Percentiles rank a stretch among this genome's conserved stretches.
Evolutionary conservation across 1,139 yeast species (phyloP).

Genomic region (Candida freyschussii): DNA sequence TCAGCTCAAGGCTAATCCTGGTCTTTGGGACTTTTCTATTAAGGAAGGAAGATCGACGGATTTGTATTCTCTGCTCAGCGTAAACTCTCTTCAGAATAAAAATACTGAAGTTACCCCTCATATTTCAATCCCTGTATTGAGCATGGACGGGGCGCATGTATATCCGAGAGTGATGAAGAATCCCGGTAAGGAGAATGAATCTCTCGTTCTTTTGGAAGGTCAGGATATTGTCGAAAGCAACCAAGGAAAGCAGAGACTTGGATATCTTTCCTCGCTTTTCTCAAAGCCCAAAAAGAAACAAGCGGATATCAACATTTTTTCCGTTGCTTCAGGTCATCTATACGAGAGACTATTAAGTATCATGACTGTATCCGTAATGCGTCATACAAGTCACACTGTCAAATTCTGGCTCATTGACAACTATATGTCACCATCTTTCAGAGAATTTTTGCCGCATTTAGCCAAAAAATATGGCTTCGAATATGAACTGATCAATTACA

Average conservation of each 20-base stretch:
- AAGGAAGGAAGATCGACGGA: conserved; percentile 39
- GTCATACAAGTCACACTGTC: conserved; percentile 55
- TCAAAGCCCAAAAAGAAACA: conserved; percentile 23
- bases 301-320: conserved; percentile 74
- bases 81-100: conserved; percentile 18
- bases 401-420: conserved; percentile 89
- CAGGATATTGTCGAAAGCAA: conserved; percentile 7
- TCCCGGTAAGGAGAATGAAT: conserved; percentile 36
- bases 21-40: conserved; percentile 50
- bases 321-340: conserved; percentile 74
- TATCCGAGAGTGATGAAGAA: conserved; percentile 43
- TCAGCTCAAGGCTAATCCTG: conserved; percentile 68
- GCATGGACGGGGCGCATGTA: conserved; percentile 42
- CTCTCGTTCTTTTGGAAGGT: conserved; percentile 27
- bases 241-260: conserved; percentile 2
- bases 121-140: conserved; percentile 32
- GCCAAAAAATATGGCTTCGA: conserved; percentile 45
- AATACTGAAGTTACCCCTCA: conserved; percentile 8
- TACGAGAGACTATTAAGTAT: conserved; percentile 71
- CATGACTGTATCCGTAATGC: conserved; percentile 75
- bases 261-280: conserved; percentile 15
- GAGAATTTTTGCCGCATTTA: conserved; percentile 52
- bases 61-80: conserved; percentile 40
- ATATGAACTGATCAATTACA: conserved; percentile 71
- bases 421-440: conserved; percentile 67